Evolutionary conservation across 2,329 filamentous ascomycete species (phyloP), one percentile per base, ranked within the genome.

Genomic region (Colletotrichum truncatum): DNA sequence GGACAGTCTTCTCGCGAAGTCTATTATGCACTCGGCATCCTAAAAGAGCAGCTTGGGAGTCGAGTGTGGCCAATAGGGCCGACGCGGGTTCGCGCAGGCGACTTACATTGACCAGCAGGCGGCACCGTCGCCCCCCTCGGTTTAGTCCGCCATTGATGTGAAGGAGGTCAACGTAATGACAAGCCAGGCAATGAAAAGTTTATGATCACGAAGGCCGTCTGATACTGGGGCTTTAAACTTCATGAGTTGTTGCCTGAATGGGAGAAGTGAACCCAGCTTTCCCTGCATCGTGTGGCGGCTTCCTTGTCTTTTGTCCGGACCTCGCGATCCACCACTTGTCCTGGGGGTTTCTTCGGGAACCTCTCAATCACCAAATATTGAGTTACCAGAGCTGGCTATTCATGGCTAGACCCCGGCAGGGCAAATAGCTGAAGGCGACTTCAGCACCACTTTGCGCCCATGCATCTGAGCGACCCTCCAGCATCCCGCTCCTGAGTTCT

Each of bases 1-100:
- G 12, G 26, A 34, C 28, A 25, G 16, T 32, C n/a, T 23, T 38
- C 14, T 25, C 14, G 8, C 12, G 12, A 62, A 66, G 26, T 63
- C 23, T 56, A 51, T 66, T 14, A 66, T 66, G 63, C 63, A 32
- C 14, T 23, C 14, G 39, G 34, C 57, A 51, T 25, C 46, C 28
- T 6, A 2, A 21, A 43, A 26, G n/a, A 30, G 23, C 8, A 45
- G 32, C 21, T 14, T 12, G 5, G 18, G 34, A 6, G n/a, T 12
- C 34, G 63, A 23, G n/a, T 25, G 11, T 7, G 8, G 34, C 34
- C 34, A 61, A 51, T 45, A 10, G 34, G 34, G 11, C 23, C 18
- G 14, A 12, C 6, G 41, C 36, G 10, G 10, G 25, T 9, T 12
- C 25, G 18, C 41, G 26, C 56, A 26, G 16, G 14, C 34, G 16